Base-by-base conservation (phyloP, 805 yeast genomes). In the Cyberlindnera xylosilytica region DNA sequence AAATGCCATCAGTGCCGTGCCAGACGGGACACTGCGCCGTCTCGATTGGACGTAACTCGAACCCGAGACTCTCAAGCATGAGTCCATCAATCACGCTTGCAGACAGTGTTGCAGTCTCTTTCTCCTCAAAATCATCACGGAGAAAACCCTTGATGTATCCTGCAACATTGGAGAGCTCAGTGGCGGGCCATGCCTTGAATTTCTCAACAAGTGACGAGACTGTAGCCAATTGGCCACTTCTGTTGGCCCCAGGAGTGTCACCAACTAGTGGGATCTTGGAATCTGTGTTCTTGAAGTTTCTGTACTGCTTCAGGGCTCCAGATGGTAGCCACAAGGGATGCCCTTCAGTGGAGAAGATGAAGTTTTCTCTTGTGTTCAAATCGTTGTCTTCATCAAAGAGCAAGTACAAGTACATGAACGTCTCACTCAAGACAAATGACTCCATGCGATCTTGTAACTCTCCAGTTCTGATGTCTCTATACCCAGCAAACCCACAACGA, bases 351-450 rank as follows among this genome's bases (percentile, higher is more conserved):
- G 61, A 89, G 84, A 36, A 83, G 63, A 24, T 68, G 62, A 47
- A 62, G 15, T 57, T 53, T 3, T 62, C 62, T 2, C 40, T 52
- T 65, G 79, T 72, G 42, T 77, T 74, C 46, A 79, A 70, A 1
- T 57, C 55, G 57, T 88, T 80, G 6, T 69, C 73, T 13, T 72
- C 81, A 57, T 88, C 95, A 65, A 90, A 90, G 33, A 89, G 63
- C 22, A 90, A 62, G 56, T 81, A 90, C 12, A 90, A 65, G 57
- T 90, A 90, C 63, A 90, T 90, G 44, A 87, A 69, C 1, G 95
- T 86, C 59, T 90, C 98, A 45, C 95, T 81, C 46, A 90, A 58
- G 6, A 87, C 95, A 69, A 90, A 90, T 6, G 93, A 79, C 57
- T 90, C 98, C 96, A 89, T 89, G 41, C 96, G 69, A 61, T 89